A percentile compares a stretch with the other conserved stretches of the same genome.
Evolutionary conservation across 257 asterid species (phyloP).

Genomic region (Striga asiatica): DNA sequence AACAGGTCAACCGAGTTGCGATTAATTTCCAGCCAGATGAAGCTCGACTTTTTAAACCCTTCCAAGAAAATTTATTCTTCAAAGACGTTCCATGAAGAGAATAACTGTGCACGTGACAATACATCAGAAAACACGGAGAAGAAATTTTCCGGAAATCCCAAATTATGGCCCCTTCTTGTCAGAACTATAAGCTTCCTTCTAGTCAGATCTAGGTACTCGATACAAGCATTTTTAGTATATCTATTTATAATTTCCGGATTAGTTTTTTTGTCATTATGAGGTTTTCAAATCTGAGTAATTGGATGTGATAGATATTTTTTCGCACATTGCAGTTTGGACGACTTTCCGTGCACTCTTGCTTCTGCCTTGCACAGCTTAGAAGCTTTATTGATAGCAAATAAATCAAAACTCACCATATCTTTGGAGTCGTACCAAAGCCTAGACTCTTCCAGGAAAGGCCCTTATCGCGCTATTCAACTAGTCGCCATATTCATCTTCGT

Average conservation of each 20-base stretch:
- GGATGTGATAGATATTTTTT: neutral
- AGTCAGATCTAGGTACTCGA: slow-evolving; percentile 52
- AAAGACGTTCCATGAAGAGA: slow-evolving; percentile 19
- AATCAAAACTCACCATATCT: slow-evolving; percentile 29
- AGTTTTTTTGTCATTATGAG: too few species aligned
- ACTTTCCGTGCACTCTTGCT: slow-evolving; percentile 48
- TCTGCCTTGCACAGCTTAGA: slow-evolving; percentile 53
- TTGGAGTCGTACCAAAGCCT: slow-evolving; percentile 44
- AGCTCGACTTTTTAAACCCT: slow-evolving; percentile 55
- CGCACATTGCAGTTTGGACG: slow-evolving; percentile 56
- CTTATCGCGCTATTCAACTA: slow-evolving; percentile 65
- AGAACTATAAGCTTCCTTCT: slow-evolving; percentile 68
- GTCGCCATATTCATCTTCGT: slow-evolving; percentile 65
- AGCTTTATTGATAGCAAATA: slow-evolving; percentile 33
- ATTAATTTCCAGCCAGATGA: slow-evolving; percentile 28
- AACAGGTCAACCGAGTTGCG: slow-evolving; percentile 48
- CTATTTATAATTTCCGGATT: too few species aligned
- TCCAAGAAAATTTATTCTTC: slow-evolving; percentile 28
- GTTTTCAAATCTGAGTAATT: slow-evolving; percentile 7
- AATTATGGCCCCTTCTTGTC: slow-evolving; percentile 63
- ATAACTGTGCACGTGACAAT: slow-evolving; percentile 15
- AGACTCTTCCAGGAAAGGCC: slow-evolving; percentile 57
- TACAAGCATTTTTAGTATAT: neutral
- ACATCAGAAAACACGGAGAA: slow-evolving; percentile 20
- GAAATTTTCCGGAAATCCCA: slow-evolving; percentile 23